These are phyloP conservation scores for Venturia aucupariae DNA, from an alignment of 2,329 filamentous ascomycete genomes.

Conservation along the genomic window DNA sequence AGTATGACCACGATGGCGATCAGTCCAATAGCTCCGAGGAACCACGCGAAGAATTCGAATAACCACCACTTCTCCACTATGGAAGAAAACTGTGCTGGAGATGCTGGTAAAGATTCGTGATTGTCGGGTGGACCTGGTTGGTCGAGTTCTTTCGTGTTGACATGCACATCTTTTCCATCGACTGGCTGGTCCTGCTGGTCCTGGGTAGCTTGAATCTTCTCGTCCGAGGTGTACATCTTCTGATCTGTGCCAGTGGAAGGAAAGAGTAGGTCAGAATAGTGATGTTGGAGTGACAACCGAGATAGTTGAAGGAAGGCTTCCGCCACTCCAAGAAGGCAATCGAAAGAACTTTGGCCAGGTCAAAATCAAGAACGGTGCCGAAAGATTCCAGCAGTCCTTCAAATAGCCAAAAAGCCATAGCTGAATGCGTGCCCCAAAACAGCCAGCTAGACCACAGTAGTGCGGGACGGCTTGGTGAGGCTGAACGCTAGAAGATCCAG, in stretches of 20 bases:
- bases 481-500: constrained; percentile 2
- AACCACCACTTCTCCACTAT: constrained; percentile 7
- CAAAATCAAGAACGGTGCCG: too few species aligned
- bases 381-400: background rate
- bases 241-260: background rate
- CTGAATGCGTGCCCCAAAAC: background rate
- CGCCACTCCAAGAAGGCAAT: background rate
- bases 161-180: background rate
- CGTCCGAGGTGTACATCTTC: background rate
- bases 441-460: background rate
- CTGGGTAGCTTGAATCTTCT: background rate
- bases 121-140: background rate
- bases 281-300: too few species aligned
- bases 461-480: background rate
- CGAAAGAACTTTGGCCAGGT: background rate
- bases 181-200: background rate
- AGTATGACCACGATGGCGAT: constrained; percentile 10
- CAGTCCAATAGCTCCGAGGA: constrained; percentile 1
- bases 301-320: too few species aligned
- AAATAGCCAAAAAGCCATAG: background rate
- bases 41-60: constrained; percentile 10
- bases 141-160: background rate
- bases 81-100: background rate
- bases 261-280: background rate
- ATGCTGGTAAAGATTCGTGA: background rate